Percentiles rank a stretch among this genome's conserved stretches.
Evolutionary conservation across 805 yeast genomes (phyloP).

Genomic region (Lachancea sp.): DNA sequence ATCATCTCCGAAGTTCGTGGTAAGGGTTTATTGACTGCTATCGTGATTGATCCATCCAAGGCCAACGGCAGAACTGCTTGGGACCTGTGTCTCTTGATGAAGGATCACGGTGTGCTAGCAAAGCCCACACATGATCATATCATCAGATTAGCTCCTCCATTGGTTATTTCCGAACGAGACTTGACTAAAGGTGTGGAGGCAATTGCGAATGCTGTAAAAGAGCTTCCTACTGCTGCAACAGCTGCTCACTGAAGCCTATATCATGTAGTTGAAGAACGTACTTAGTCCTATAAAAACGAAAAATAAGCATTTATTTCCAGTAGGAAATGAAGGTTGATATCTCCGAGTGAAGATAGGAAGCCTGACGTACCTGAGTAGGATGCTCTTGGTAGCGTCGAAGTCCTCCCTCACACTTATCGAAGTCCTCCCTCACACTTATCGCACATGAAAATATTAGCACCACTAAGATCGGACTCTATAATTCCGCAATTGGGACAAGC

Average conservation of each 20-base stretch:
- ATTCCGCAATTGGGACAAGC: too few species aligned
- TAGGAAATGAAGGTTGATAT: too few species aligned
- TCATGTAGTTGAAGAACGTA: not conserved
- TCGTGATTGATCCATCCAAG: constrained; percentile 80
- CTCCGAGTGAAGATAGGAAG: too few species aligned
- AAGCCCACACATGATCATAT: constrained; percentile 96
- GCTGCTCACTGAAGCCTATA: not conserved
- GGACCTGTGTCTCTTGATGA: constrained; percentile 90
- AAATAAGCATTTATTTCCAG: too few species aligned
- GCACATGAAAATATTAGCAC: too few species aligned
- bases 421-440: too few species aligned
- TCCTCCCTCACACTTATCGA: too few species aligned
- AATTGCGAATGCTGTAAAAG: constrained; percentile 53
- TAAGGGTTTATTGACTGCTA: constrained; percentile 79
- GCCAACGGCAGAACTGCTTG: constrained; percentile 90
- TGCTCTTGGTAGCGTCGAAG: too few species aligned
- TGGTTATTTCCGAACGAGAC: constrained; percentile 84
- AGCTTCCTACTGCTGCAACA: not conserved
- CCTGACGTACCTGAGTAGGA: too few species aligned
- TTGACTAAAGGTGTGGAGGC: constrained; percentile 72
- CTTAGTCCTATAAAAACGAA: not conserved
- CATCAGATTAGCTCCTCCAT: constrained; percentile 93
- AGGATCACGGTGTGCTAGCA: constrained; percentile 81
- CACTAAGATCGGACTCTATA: too few species aligned
- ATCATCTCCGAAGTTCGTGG: constrained; percentile 65